phyloP scores from a whole-genome alignment of 305 asterid genomes.

The Andrographis paniculata region DNA sequence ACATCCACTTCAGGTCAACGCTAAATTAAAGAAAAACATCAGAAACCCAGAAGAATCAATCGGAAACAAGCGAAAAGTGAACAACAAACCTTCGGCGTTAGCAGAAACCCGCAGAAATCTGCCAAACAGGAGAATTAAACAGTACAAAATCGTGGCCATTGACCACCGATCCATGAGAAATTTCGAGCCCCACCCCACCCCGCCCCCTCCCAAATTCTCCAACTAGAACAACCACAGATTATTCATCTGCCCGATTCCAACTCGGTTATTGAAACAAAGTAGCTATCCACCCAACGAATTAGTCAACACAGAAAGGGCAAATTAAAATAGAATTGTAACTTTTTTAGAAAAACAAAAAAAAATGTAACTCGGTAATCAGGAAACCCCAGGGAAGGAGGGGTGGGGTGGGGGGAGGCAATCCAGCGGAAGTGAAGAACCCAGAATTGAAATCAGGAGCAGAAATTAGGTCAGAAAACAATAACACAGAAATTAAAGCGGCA shows the following conservation, averaged over 20 bases:
- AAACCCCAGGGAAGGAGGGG: constrained; percentile 4
- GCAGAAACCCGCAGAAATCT: constrained; percentile 36
- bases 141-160: constrained; percentile 33
- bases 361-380: not conserved
- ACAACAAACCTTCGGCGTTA: constrained; percentile 61
- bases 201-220: constrained; percentile 27
- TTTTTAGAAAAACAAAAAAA: not conserved
- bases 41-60: not conserved
- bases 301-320: too few species aligned
- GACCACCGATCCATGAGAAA: constrained; percentile 46
- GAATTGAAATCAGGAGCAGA: too few species aligned
- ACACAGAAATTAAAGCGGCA: constrained; percentile 6
- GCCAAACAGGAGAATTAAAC: constrained; percentile 32
- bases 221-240: constrained; percentile 11
- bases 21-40: not conserved
- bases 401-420: too few species aligned
- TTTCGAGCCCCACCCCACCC: constrained; percentile 13
- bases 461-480: constrained; percentile 3
- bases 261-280: constrained; percentile 11
- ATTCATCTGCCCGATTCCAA: constrained; percentile 7
- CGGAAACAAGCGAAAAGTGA: not conserved
- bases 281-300: constrained; percentile 8
- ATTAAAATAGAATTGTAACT: not conserved
- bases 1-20: constrained; percentile 33
- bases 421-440: too few species aligned